Evolutionary conservation across 768 basidiomycete species (phyloP).

Genomic region (Lactarius sanguifluus): DNA sequence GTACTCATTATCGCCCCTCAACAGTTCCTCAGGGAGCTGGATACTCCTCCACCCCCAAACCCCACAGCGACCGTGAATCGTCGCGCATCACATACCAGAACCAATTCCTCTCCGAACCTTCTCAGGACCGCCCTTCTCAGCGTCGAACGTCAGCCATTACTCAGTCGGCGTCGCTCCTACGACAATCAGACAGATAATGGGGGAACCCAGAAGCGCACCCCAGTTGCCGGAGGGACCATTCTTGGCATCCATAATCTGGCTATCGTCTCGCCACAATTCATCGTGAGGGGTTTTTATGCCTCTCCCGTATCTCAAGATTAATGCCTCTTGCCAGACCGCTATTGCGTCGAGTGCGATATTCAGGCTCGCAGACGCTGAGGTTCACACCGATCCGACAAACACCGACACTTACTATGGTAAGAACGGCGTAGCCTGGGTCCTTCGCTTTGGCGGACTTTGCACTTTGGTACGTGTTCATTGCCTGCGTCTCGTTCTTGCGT

Average conservation of each 20-base stretch:
- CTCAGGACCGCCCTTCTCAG: slow-evolving; percentile 38
- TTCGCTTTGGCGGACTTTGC: slow-evolving; percentile 89
- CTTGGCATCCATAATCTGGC: slow-evolving; percentile 95
- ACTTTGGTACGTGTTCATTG: slow-evolving; percentile 51
- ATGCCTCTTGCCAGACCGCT: slow-evolving; percentile 58
- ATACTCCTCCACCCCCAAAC: slow-evolving; percentile 10
- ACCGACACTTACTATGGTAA: slow-evolving; percentile 70
- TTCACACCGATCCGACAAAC: slow-evolving; percentile 44
- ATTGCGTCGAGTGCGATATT: slow-evolving; percentile 86
- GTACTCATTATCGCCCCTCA: neutral
- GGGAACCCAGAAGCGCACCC: slow-evolving; percentile 38
- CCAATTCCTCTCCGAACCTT: slow-evolving; percentile 49
- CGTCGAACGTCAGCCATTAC: slow-evolving; percentile 55
- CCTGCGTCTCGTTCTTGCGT: neutral
- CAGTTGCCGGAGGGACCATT: slow-evolving; percentile 84
- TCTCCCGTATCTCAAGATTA: neutral
- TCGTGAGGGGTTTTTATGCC: slow-evolving; percentile 58
- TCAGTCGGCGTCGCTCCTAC: slow-evolving; percentile 58
- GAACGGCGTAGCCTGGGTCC: slow-evolving; percentile 90
- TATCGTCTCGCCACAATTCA: slow-evolving; percentile 92
- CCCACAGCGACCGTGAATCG: slow-evolving; percentile 19
- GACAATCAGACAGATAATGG: slow-evolving; percentile 46
- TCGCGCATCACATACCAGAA: slow-evolving; percentile 53
- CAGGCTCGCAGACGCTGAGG: slow-evolving; percentile 66
- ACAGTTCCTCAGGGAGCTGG: slow-evolving; percentile 30